Conservation (phyloP, 352 stramenopile species). For the Phytophthora crassamura region DNA sequence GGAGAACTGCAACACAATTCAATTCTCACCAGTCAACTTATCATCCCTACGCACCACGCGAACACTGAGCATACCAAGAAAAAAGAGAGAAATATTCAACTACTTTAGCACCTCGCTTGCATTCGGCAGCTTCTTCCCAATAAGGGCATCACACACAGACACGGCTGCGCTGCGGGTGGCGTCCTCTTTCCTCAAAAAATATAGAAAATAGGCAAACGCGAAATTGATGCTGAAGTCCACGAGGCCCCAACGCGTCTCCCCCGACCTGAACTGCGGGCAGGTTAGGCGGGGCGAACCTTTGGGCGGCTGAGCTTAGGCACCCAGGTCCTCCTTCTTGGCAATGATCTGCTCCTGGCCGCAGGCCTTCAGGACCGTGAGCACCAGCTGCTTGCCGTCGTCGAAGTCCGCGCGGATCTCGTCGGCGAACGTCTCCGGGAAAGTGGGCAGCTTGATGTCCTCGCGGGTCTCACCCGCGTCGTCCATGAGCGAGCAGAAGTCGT, state of each 20-base stretch:
- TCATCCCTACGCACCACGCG: neutral
- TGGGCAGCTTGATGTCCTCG: constrained; percentile 98
- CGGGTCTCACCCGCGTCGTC: constrained; percentile 97
- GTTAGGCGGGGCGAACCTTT: constrained; percentile 21
- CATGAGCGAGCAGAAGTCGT: constrained; percentile 98
- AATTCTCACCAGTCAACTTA: neutral
- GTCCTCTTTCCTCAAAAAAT: constrained; percentile 46
- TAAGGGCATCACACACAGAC: constrained; percentile 24
- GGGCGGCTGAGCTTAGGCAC: constrained; percentile 39
- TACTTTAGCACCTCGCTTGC: constrained; percentile 46
- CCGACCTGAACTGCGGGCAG: neutral
- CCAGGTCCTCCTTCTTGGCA: constrained; percentile 96
- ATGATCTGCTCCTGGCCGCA: constrained; percentile 99
- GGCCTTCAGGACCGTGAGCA: constrained; percentile 96
- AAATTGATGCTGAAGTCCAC: constrained; percentile 49
- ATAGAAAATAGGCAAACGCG: constrained; percentile 57
- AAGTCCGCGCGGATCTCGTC: constrained; percentile 98
- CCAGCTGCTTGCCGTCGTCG: constrained; percentile 96
- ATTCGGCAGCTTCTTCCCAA: constrained; percentile 42
- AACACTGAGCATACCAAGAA: constrained; percentile 27
- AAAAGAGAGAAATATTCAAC: constrained; percentile 51
- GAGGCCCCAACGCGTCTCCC: constrained; percentile 36
- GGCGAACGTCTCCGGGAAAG: constrained; percentile 95
- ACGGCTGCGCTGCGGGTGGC: constrained; percentile 18
- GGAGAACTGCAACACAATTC: neutral